Evolutionary conservation across 768 basidiomycete species (phyloP).

Genomic region (Suillus tomentosus): DNA sequence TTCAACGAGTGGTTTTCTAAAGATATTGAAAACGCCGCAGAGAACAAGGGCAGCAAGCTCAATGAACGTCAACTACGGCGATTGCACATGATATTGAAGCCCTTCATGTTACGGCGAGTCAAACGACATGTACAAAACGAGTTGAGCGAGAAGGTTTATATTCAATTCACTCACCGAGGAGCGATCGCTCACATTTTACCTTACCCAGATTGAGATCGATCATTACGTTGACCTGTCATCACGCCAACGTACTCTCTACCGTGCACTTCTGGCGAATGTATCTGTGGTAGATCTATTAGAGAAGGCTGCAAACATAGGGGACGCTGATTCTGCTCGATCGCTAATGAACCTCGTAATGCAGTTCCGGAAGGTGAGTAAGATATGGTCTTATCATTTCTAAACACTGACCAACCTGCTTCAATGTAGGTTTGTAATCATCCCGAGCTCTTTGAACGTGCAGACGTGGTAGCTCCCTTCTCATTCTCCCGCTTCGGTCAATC

Average conservation of each 20-base stretch:
- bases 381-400: conserved; percentile 8
- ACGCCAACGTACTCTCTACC: conserved; percentile 88
- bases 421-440: conserved; percentile 94
- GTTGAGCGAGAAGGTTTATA: conserved; percentile 89
- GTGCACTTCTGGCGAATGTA: conserved; percentile 86
- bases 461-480: conserved; percentile 91
- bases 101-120: conserved; percentile 97
- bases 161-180: conserved; percentile 52
- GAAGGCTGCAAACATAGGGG: conserved; percentile 89
- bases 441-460: conserved; percentile 95
- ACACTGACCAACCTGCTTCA: not conserved
- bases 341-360: conserved; percentile 99
- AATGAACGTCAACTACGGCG: conserved; percentile 95
- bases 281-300: conserved; percentile 93
- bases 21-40: conserved; percentile 94
- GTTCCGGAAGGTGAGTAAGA: conserved; percentile 80
- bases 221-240: conserved; percentile 93
- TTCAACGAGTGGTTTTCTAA: conserved; percentile 99
- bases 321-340: conserved; percentile 88
- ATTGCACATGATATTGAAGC: conserved; percentile 97
- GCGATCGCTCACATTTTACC: conserved; percentile 82
- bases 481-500: conserved; percentile 83
- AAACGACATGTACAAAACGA: conserved; percentile 99
- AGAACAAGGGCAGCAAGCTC: conserved; percentile 87
- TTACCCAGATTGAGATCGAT: conserved; percentile 90